phyloP scores from a whole-genome alignment of 2,329 filamentous ascomycete species.

The Ceratocystis destructans region DNA sequence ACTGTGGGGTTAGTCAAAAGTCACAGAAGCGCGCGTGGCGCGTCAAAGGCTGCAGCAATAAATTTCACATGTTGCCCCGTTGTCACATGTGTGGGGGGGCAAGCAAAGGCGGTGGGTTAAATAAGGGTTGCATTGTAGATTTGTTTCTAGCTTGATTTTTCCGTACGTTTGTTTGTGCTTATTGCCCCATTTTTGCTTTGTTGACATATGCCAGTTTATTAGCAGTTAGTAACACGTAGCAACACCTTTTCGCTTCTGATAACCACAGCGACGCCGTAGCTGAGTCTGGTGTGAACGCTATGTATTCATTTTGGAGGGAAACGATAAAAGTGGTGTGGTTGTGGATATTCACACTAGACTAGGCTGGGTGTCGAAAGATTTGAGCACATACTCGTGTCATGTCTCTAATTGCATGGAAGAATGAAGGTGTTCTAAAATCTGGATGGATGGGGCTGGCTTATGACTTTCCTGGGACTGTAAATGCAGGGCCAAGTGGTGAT shows the following conservation, averaged over 20 bases:
- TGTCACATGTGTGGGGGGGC: slow-evolving; percentile 1
- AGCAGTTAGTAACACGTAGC: slow-evolving; percentile 4
- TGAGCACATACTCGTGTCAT: slow-evolving; percentile 1
- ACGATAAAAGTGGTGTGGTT: slow-evolving; percentile 3
- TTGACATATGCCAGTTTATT: neutral
- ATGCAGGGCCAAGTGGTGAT: slow-evolving; percentile 2
- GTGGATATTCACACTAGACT: neutral
- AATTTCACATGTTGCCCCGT: neutral
- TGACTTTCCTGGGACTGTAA: neutral
- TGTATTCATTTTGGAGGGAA: neutral
- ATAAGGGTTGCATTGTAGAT: neutral
- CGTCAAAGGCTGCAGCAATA: neutral
- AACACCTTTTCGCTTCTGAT: neutral
- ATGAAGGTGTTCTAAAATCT: neutral
- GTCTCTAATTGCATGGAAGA: neutral
- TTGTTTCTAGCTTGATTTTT: too few species aligned
- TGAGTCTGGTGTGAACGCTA: neutral
- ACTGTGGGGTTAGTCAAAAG: neutral
- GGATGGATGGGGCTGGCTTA: neutral
- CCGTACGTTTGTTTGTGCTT: neutral
- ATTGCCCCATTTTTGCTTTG: neutral
- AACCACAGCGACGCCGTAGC: neutral
- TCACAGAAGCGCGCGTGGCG: neutral
- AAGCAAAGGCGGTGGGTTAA: neutral
- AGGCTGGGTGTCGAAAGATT: neutral